phyloP scores from a whole-genome alignment of 2,329 filamentous ascomycete genomes.

The Phialophora tarda region DNA sequence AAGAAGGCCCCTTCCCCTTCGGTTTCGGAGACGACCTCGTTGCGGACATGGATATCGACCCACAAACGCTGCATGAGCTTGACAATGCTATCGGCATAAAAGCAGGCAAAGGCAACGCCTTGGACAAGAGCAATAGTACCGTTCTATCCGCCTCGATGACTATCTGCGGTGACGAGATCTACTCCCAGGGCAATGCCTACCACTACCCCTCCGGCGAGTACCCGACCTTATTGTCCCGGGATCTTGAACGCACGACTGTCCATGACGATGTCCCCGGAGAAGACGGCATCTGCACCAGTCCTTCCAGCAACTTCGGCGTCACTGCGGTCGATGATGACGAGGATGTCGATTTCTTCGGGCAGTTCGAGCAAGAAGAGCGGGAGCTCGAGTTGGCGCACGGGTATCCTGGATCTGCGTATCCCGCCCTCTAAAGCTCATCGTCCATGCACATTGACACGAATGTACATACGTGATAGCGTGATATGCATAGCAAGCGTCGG shows the following conservation, averaged over 20 bases:
- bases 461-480: conserved; percentile 9
- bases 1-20: conserved; percentile 30
- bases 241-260: conserved; percentile 3
- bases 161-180: conserved; percentile 35
- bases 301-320: background rate
- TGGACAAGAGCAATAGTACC: conserved; percentile 25
- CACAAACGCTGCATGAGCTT: background rate
- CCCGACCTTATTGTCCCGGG: conserved; percentile 19
- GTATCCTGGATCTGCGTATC: conserved; percentile 17
- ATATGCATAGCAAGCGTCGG: conserved; percentile 15
- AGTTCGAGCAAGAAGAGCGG: conserved; percentile 25
- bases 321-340: conserved; percentile 18
- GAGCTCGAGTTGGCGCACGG: background rate
- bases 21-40: conserved; percentile 4
- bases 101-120: background rate
- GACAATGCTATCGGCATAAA: background rate
- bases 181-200: conserved; percentile 34
- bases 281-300: background rate
- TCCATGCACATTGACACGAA: conserved; percentile 3
- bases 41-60: background rate
- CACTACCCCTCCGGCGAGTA: conserved; percentile 35
- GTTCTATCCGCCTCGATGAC: conserved; percentile 36
- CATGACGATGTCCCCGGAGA: background rate
- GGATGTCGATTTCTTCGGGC: conserved; percentile 29
- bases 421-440: conserved; percentile 6